phyloP scores from a whole-genome alignment of 179 eudicot genomes.

The Amaranthus tricolor region DNA sequence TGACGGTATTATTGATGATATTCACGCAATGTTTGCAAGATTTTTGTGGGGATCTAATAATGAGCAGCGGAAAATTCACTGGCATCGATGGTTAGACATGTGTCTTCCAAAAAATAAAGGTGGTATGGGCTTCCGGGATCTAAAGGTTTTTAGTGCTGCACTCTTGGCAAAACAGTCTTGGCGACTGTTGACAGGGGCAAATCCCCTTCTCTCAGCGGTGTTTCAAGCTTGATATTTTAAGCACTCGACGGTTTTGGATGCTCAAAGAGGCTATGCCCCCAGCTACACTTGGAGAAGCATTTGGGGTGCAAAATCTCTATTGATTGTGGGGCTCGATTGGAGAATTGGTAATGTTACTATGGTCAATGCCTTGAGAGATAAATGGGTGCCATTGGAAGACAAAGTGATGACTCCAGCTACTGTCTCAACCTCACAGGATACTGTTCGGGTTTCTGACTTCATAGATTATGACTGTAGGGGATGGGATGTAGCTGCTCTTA shows the following conservation, averaged over 20 bases:
- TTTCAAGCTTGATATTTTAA: background rate
- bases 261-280: background rate
- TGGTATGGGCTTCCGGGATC: background rate
- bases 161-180: background rate
- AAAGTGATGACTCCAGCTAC: background rate
- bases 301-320: background rate
- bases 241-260: background rate
- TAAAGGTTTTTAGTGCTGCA: background rate
- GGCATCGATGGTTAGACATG: background rate
- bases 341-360: background rate
- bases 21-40: background rate
- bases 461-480: background rate
- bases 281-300: background rate
- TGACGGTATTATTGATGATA: background rate
- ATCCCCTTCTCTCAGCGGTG: background rate
- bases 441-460: background rate
- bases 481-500: background rate
- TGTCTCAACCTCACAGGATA: background rate
- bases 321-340: background rate
- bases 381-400: background rate
- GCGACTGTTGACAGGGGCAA: background rate
- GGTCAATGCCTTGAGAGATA: background rate
- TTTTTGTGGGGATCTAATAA: background rate
- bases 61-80: background rate
- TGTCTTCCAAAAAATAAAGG: background rate